Evolutionary conservation across 192 early-diverging fungal genomes (phyloP).

Genomic region (Backusella westeae): DNA sequence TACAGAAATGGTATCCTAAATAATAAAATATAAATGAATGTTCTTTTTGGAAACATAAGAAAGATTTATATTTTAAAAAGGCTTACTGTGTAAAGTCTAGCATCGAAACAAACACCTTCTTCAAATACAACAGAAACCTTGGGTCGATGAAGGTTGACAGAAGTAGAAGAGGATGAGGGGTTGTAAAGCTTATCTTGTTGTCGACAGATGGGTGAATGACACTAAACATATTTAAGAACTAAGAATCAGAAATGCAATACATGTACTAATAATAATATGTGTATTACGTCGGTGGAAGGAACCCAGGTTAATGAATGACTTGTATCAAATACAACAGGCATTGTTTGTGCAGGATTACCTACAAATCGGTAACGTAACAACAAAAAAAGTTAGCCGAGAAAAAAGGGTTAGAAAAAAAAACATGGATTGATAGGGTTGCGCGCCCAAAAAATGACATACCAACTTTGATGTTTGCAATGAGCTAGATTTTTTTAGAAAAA

Average conservation of each 20-base stretch:
- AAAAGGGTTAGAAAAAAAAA: background rate
- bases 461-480: conserved; percentile 24
- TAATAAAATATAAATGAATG: background rate
- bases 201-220: conserved; percentile 14
- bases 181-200: conserved; percentile 11
- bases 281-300: conserved; percentile 19
- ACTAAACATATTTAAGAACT: conserved; percentile 10
- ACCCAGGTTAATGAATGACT: conserved; percentile 31
- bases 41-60: background rate
- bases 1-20: conserved; percentile 28
- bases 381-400: background rate
- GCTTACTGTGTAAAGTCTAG: conserved; percentile 23
- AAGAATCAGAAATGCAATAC: background rate
- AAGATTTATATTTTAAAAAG: background rate
- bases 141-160: conserved; percentile 19
- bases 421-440: background rate
- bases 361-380: background rate
- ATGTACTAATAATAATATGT: background rate
- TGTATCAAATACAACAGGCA: conserved; percentile 33
- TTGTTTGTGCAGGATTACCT: conserved; percentile 32
- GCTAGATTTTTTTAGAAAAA: background rate
- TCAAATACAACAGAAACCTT: conserved; percentile 21
- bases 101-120: conserved; percentile 28
- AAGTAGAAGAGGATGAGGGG: conserved; percentile 15
- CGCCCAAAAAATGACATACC: conserved; percentile 12